These are phyloP conservation scores for Silene latifolia DNA, from an alignment of 148 eudicot genomes.

Conservation along the genomic window DNA sequence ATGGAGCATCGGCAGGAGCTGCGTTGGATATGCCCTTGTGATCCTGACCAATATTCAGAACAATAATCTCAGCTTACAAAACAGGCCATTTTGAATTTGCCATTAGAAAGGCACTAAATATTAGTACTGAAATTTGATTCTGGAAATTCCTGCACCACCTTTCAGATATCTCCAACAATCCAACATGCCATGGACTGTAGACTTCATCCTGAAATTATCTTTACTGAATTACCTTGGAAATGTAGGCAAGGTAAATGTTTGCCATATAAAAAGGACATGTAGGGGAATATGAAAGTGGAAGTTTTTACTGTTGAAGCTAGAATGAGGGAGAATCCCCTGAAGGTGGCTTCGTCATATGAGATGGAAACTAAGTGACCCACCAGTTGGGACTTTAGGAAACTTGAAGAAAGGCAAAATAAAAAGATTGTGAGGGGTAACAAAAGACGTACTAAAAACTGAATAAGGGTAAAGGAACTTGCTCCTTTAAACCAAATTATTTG, in stretches of 20 bases:
- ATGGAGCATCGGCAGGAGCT: conserved; percentile 78
- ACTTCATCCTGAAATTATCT: too few species aligned
- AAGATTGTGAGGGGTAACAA: neutral
- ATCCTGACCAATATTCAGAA: conserved; percentile 45
- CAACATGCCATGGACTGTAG: neutral
- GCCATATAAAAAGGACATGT: neutral
- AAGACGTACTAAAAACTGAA: neutral
- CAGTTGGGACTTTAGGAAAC: neutral
- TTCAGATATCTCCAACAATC: neutral
- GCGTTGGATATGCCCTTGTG: conserved; percentile 92
- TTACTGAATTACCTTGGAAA: too few species aligned
- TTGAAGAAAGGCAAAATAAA: neutral
- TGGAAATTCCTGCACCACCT: neutral
- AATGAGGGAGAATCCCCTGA: too few species aligned
- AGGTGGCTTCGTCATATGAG: neutral
- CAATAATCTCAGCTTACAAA: neutral
- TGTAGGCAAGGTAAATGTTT: neutral
- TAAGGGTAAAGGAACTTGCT: too few species aligned
- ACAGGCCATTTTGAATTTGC: neutral
- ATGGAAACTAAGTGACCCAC: neutral
- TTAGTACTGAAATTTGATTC: neutral
- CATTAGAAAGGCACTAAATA: neutral
- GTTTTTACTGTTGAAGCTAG: neutral
- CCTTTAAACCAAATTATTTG: too few species aligned
- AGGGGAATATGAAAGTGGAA: neutral